phyloP scores from a whole-genome alignment of 768 basidiomycete species.

The Mycena vulgaris region DNA sequence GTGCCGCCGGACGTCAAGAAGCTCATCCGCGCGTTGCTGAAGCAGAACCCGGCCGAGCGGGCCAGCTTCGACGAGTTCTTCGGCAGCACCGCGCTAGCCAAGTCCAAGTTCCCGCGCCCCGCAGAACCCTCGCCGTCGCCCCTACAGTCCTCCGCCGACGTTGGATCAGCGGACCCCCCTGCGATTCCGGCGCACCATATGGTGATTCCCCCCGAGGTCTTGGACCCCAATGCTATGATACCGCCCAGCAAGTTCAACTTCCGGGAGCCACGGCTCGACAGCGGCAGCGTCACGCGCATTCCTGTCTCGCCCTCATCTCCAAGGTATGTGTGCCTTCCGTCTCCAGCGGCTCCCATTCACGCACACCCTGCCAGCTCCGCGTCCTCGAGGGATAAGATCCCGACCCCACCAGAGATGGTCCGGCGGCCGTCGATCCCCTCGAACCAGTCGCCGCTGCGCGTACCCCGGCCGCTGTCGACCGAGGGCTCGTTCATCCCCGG shows the following conservation, averaged over 20 bases:
- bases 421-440: constrained; percentile 39
- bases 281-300: constrained; percentile 41
- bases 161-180: constrained; percentile 52
- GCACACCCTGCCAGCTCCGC: constrained; percentile 34
- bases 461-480: constrained; percentile 58
- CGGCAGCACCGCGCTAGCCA: constrained; percentile 80
- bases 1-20: constrained; percentile 86
- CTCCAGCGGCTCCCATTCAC: background rate
- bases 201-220: constrained; percentile 83
- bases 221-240: constrained; percentile 86
- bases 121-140: constrained; percentile 53
- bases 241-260: constrained; percentile 89
- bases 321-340: constrained; percentile 40
- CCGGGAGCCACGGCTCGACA: constrained; percentile 52
- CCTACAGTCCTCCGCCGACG: constrained; percentile 46
- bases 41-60: constrained; percentile 86
- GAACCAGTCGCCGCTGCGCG: constrained; percentile 22
- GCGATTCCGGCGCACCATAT: constrained; percentile 81
- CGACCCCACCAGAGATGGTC: constrained; percentile 42
- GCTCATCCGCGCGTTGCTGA: constrained; percentile 88
- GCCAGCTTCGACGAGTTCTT: constrained; percentile 96
- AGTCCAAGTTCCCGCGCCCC: constrained; percentile 82
- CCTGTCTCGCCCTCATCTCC: constrained; percentile 42
- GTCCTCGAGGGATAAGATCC: constrained; percentile 42
- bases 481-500: constrained; percentile 84